These are phyloP conservation scores for Hymenoscyphus occultus DNA, from an alignment of 2,329 filamentous ascomycete genomes.

Conservation along the genomic window DNA sequence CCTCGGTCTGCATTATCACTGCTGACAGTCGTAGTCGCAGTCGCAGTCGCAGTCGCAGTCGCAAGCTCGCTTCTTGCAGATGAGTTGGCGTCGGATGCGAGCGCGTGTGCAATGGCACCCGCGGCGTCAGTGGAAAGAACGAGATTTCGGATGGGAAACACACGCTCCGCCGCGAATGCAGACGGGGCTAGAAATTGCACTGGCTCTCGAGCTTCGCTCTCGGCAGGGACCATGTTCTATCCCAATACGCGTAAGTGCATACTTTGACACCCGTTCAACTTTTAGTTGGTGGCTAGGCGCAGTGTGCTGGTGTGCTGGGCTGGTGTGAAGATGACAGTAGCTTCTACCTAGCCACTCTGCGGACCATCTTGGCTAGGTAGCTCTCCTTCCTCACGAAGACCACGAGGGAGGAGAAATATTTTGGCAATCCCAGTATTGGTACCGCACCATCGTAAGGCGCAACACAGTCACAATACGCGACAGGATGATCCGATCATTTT, in stretches of 20 bases:
- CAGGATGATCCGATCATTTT: too few relatives aligned
- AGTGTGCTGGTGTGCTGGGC: too few relatives aligned
- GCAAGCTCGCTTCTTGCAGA: background rate
- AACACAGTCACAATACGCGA: too few relatives aligned
- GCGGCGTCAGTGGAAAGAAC: conserved; percentile 9
- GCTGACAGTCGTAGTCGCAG: background rate
- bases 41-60: too few relatives aligned
- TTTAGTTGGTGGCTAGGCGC: too few relatives aligned
- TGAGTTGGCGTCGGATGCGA: background rate
- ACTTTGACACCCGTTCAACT: background rate
- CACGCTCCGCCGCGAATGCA: conserved; percentile 25
- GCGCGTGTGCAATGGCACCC: background rate
- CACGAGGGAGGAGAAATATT: too few relatives aligned
- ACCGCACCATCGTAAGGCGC: too few relatives aligned
- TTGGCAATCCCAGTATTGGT: too few relatives aligned
- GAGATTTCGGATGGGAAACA: conserved; percentile 31
- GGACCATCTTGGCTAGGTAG: too few relatives aligned
- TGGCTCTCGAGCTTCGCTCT: conserved; percentile 6
- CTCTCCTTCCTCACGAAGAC: too few relatives aligned
- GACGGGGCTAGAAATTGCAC: conserved; percentile 21
- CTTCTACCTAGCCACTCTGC: too few relatives aligned
- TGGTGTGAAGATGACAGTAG: too few relatives aligned
- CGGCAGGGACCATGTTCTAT: background rate
- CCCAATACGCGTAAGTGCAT: background rate
- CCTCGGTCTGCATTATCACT: background rate